Evolutionary conservation across 768 basidiomycete species (phyloP).

Genomic region (Fomitopsis pulvina): DNA sequence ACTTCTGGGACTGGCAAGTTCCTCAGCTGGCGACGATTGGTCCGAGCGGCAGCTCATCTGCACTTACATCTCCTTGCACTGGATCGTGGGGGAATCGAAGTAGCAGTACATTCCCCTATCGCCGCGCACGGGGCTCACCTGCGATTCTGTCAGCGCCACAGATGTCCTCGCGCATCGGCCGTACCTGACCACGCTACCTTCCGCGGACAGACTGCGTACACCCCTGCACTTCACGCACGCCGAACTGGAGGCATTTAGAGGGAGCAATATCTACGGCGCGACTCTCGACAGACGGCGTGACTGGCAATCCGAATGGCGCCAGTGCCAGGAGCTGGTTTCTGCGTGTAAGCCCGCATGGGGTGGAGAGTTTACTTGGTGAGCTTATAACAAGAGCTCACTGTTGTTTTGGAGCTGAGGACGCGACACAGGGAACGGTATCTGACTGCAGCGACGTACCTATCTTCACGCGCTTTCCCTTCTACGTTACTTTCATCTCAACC

Average conservation of each 20-base stretch:
- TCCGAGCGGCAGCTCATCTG: constrained; percentile 63
- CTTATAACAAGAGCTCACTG: constrained; percentile 1
- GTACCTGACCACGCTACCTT: constrained; percentile 68
- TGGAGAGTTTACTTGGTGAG: constrained; percentile 62
- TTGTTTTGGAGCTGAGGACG: background rate
- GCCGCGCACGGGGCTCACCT: background rate
- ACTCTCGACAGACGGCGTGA: constrained; percentile 56
- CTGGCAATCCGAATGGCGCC: constrained; percentile 59
- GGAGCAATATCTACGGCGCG: constrained; percentile 78
- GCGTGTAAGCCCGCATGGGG: constrained; percentile 35
- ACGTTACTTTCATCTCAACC: constrained; percentile 58
- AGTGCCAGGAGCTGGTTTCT: constrained; percentile 40
- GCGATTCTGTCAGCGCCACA: constrained; percentile 1
- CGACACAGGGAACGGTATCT: constrained; percentile 61
- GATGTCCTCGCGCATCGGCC: constrained; percentile 35
- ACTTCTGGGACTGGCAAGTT: constrained; percentile 26
- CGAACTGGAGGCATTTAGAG: constrained; percentile 64
- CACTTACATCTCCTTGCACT: constrained; percentile 61
- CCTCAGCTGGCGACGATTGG: constrained; percentile 31
- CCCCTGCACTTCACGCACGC: constrained; percentile 60
- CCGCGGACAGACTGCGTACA: constrained; percentile 49
- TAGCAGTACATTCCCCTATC: background rate
- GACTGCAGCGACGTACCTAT: constrained; percentile 67
- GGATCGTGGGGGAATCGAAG: constrained; percentile 30
- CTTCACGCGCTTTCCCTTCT: constrained; percentile 89